phyloP scores from a whole-genome alignment of 1,284 basidiomycete genomes.

The Golubevia pallescens region DNA sequence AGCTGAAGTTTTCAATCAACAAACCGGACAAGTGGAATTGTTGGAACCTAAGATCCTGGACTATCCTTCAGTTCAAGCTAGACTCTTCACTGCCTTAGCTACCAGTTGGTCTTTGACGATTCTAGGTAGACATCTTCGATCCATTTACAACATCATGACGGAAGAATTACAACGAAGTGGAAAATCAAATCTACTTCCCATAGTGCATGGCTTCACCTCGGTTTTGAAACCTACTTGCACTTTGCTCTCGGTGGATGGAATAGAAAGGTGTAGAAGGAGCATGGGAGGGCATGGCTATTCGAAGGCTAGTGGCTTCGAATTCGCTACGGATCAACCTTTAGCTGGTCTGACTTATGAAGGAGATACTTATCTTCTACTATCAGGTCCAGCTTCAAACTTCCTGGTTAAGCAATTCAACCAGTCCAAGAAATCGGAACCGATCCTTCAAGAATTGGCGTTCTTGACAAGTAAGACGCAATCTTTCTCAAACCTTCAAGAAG shows the following conservation, averaged over 20 bases:
- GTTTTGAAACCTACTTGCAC: conserved; percentile 42
- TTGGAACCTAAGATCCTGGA: conserved; percentile 45
- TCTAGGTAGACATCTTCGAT: conserved; percentile 27
- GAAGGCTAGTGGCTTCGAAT: conserved; percentile 37
- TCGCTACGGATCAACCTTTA: conserved; percentile 41
- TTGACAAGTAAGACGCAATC: too few relatives aligned
- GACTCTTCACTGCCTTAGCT: conserved; percentile 39
- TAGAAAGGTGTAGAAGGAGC: conserved; percentile 32
- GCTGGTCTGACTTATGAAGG: conserved; percentile 49
- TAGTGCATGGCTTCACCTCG: conserved; percentile 45
- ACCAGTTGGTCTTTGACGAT: conserved; percentile 39
- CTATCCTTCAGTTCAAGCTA: conserved; percentile 32
- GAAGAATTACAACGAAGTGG: conserved; percentile 21
- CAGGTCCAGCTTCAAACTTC: conserved; percentile 40
- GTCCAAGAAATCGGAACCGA: conserved; percentile 8
- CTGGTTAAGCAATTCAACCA: conserved; percentile 36
- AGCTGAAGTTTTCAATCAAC: conserved; percentile 12
- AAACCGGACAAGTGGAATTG: background rate
- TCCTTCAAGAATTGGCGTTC: conserved; percentile 21
- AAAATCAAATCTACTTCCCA: conserved; percentile 24
- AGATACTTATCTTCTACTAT: conserved; percentile 44
- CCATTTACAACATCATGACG: conserved; percentile 35
- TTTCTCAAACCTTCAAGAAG: too few relatives aligned
- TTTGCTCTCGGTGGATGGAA: conserved; percentile 30
- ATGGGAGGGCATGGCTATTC: conserved; percentile 48